These are phyloP conservation scores for Xanthoparmelia taractica DNA, from an alignment of 495 filamentous ascomycete species.

Conservation along the genomic window DNA sequence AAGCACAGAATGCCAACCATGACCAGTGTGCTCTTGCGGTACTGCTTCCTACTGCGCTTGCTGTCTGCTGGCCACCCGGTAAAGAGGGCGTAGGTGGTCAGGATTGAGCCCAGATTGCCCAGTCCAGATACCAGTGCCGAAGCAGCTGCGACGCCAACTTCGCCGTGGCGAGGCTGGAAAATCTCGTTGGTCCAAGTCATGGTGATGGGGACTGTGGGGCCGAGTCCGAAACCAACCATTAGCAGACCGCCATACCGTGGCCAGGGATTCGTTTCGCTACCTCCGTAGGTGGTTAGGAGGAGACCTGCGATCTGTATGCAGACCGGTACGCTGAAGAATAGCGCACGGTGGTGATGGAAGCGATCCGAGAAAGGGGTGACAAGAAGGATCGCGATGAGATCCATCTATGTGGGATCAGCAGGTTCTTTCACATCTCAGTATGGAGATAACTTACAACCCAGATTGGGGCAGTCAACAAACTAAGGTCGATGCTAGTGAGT, in stretches of 20 bases:
- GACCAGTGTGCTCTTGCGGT: slow-evolving; percentile 72
- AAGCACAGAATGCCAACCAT: slow-evolving; percentile 80
- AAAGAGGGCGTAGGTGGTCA: slow-evolving; percentile 85
- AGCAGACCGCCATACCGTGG: slow-evolving; percentile 81
- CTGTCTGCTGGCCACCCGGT: slow-evolving; percentile 74
- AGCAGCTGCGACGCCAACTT: slow-evolving; percentile 87
- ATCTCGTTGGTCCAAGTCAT: slow-evolving; percentile 93
- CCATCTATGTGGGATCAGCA: slow-evolving; percentile 48
- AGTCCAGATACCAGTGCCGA: slow-evolving; percentile 77
- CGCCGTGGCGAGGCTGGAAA: slow-evolving; percentile 81
- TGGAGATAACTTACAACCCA: slow-evolving; percentile 60
- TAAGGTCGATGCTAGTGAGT: slow-evolving; percentile 66
- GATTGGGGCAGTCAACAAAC: slow-evolving; percentile 78
- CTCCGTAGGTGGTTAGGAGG: slow-evolving; percentile 69
- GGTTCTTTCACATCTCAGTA: background rate
- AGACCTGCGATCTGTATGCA: slow-evolving; percentile 77
- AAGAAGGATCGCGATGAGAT: slow-evolving; percentile 78
- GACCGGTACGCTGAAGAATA: slow-evolving; percentile 71
- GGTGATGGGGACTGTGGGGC: slow-evolving; percentile 82
- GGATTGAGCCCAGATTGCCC: slow-evolving; percentile 75
- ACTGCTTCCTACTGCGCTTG: slow-evolving; percentile 57
- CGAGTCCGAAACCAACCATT: slow-evolving; percentile 83
- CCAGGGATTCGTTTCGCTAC: slow-evolving; percentile 59
- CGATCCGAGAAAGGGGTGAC: slow-evolving; percentile 80
- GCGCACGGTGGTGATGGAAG: slow-evolving; percentile 73